Evolutionary conservation across 1,284 basidiomycete genomes (phyloP).

Genomic region (Heterobasidion occidentale): DNA sequence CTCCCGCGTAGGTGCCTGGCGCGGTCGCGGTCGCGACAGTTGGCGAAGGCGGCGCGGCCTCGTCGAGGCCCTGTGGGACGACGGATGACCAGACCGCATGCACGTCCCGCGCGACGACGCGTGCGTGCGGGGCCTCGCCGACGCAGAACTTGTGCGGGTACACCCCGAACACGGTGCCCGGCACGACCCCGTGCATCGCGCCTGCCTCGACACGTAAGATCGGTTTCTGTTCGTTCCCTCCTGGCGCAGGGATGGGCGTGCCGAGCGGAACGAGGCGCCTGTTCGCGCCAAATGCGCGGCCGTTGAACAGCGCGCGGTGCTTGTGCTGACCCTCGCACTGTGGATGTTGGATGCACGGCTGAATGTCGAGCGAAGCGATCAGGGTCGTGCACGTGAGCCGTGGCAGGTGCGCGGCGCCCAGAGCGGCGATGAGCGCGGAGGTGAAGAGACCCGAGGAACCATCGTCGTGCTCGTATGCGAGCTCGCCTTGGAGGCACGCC

Average conservation of each 20-base stretch:
- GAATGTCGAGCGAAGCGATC: not conserved
- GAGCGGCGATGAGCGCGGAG: not conserved
- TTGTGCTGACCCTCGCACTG: conserved; percentile 11
- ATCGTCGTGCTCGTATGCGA: conserved; percentile 1
- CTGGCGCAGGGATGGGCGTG: not conserved
- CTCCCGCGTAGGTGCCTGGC: not conserved
- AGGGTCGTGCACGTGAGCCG: not conserved
- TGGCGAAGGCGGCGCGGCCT: not conserved
- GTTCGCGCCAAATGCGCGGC: not conserved
- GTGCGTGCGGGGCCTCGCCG: not conserved
- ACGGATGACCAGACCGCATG: not conserved
- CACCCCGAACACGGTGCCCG: conserved; percentile 5
- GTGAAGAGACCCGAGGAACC: not conserved
- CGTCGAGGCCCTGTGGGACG: not conserved
- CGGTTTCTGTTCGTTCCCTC: not conserved
- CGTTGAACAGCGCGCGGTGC: conserved; percentile 6
- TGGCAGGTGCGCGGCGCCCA: not conserved
- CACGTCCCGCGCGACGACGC: not conserved
- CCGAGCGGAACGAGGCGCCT: not conserved
- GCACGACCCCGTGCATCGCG: conserved; percentile 6
- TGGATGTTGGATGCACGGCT: conserved; percentile 5
- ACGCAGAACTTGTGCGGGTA: not conserved
- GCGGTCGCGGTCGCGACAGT: not conserved
- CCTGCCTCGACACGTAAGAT: conserved; percentile 5
- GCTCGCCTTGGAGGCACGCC: conserved; percentile 7